Percentiles rank a stretch among this genome's conserved stretches.
These are phyloP conservation scores for Melanomma pulvis-pyrius DNA, from an alignment of 495 filamentous ascomycete genomes.

Conservation along the genomic window DNA sequence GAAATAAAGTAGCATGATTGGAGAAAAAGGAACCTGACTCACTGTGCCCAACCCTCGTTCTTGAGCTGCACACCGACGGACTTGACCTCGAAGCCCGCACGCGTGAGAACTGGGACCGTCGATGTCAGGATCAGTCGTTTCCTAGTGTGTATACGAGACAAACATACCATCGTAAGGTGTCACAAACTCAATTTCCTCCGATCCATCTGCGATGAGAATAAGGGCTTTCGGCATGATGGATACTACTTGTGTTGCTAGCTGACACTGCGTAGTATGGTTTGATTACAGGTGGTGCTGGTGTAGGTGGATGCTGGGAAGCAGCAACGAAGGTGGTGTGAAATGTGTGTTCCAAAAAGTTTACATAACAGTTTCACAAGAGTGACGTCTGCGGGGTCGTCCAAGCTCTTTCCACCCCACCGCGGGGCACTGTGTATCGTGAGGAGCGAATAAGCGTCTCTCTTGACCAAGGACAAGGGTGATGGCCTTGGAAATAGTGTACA, in stretches of 20 bases:
- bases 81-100: conserved; percentile 39
- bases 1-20: neutral
- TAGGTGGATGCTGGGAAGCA: neutral
- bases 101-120: conserved; percentile 32
- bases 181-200: conserved; percentile 45
- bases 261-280: neutral
- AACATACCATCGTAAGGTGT: conserved; percentile 43
- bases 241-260: neutral
- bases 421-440: conserved; percentile 1
- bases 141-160: too few species aligned
- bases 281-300: neutral
- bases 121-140: neutral
- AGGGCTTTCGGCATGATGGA: conserved; percentile 37
- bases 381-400: conserved; percentile 11
- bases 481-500: too few species aligned
- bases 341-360: neutral
- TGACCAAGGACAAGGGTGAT: neutral
- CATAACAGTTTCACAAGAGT: neutral
- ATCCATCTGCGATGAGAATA: conserved; percentile 42
- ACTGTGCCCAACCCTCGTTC: conserved; percentile 29
- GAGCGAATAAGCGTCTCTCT: neutral
- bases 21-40: neutral
- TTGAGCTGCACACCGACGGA: conserved; percentile 40
- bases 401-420: conserved; percentile 16
- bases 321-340: neutral